Conservation (phyloP, 1,139 yeast species). For the Nadsonia starkeyi-henricii region DNA sequence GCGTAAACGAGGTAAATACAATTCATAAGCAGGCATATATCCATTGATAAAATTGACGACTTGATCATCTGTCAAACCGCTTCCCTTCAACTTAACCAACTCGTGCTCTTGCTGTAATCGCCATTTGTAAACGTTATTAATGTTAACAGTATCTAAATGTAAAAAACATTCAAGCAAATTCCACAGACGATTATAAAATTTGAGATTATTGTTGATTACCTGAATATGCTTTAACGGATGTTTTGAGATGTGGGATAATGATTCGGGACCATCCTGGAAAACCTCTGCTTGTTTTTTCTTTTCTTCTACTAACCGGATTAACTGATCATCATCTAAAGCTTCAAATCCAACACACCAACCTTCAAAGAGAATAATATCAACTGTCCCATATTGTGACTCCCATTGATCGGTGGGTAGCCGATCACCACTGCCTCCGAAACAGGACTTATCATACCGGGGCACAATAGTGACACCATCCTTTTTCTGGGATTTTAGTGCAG, state of each 20-base stretch:
- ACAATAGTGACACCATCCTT: conserved; percentile 24
- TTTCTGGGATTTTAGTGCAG: conserved; percentile 16
- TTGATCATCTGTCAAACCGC: conserved; percentile 67
- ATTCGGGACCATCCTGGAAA: neutral
- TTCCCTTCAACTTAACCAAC: conserved; percentile 38
- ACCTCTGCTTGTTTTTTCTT: neutral
- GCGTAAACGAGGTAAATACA: conserved; percentile 28
- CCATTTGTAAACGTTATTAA: conserved; percentile 64
- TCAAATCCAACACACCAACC: conserved; percentile 89
- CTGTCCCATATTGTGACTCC: conserved; percentile 19
- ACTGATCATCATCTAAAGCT: conserved; percentile 28
- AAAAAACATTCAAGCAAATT: conserved; percentile 43
- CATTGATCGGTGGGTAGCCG: conserved; percentile 28
- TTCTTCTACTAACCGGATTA: conserved; percentile 7
- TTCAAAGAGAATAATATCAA: conserved; percentile 64
- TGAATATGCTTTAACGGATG: conserved; percentile 23
- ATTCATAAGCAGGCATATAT: conserved; percentile 73
- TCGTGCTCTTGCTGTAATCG: conserved; percentile 73
- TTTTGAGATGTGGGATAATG: conserved; percentile 7
- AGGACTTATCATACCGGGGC: conserved; percentile 72
- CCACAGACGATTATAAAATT: conserved; percentile 45
- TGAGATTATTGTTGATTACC: conserved; percentile 37
- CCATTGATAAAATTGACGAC: conserved; percentile 59
- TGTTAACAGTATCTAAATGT: conserved; percentile 43
- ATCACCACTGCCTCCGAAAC: conserved; percentile 68